Base-by-base conservation (phyloP, 208 protist genomes). In the Wallacemonas sp. region DNA sequence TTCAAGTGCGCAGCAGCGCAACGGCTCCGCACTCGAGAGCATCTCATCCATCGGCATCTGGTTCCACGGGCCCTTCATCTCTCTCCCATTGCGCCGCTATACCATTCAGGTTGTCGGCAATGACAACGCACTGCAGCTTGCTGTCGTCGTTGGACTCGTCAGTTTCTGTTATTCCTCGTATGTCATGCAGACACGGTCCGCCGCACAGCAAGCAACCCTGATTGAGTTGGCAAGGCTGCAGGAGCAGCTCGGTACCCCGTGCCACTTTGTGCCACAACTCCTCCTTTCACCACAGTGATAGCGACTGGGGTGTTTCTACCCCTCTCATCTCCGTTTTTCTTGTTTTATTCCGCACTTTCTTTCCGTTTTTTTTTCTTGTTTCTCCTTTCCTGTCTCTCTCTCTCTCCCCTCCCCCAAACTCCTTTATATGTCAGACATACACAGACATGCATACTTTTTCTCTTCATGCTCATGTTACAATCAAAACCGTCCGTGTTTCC, bases 141-240 rank as follows among this genome's bases (percentile, higher is more conserved):
- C 84, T 33, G 72, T 85, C 26, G 78, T 79, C 0, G 76, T 94
- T 21, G 87, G 87, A 12, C 61, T 89, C 4, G 61, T 81, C 11
- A 81, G 72, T 47, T 94, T 94, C 55, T 49, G 80, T 4, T 91
- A 90, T 77, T 90, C 87, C n/a, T 82, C 76, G 2, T 91, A 91
- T 60, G 74, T 94, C 24, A 87, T 90, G 80, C 77, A 91, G 33
- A 41, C 77, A 6, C 73, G 87, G 23, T 52, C 66, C 16, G 57
- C 74, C 16, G 43, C 84, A 14, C 87, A 93, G 69, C 65, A 78
- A 30, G 66, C 38, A 12, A 74, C 68, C 14, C 72, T 93, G 0
- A 65, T 58, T 4, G 76, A 79, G 38, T 72, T 93, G 5, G 55
- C 65, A 6, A 8, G 70, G 38, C 73, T 90, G 26, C 73, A 83